These are phyloP conservation scores for Canavalia gladiata DNA, from an alignment of 306 rosid genomes.

Conservation along the genomic window DNA sequence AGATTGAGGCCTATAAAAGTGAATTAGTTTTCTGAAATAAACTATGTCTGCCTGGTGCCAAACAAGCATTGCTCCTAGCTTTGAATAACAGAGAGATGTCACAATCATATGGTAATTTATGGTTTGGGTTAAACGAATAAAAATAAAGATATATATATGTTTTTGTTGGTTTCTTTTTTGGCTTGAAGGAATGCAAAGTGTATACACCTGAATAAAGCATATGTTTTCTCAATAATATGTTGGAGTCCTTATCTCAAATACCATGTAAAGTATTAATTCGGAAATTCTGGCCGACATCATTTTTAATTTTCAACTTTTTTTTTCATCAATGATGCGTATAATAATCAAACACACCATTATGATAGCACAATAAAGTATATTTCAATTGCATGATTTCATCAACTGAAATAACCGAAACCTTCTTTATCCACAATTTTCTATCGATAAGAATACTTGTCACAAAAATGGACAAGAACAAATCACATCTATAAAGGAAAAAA, in stretches of 20 bases:
- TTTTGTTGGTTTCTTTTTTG: background rate
- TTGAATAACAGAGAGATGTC: constrained; percentile 30
- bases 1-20: background rate
- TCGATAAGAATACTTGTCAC: background rate
- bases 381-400: background rate
- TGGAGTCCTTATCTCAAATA: constrained; percentile 17
- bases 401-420: constrained; percentile 38
- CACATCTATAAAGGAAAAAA: constrained; percentile 3
- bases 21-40: background rate
- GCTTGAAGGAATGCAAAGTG: background rate
- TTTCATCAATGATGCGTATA: background rate
- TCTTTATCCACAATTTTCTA: constrained; percentile 11
- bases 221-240: background rate
- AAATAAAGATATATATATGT: too few species aligned
- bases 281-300: constrained; percentile 27
- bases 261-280: background rate
- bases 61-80: constrained; percentile 8
- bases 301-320: background rate
- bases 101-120: constrained; percentile 25
- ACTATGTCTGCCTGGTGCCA: constrained; percentile 7
- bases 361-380: background rate
- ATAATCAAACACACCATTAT: background rate
- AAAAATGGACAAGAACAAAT: constrained; percentile 2
- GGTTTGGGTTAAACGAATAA: constrained; percentile 33
- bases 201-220: background rate